Base-by-base conservation (phyloP, 2,329 filamentous ascomycete genomes). In the Venturia nashicola region DNA sequence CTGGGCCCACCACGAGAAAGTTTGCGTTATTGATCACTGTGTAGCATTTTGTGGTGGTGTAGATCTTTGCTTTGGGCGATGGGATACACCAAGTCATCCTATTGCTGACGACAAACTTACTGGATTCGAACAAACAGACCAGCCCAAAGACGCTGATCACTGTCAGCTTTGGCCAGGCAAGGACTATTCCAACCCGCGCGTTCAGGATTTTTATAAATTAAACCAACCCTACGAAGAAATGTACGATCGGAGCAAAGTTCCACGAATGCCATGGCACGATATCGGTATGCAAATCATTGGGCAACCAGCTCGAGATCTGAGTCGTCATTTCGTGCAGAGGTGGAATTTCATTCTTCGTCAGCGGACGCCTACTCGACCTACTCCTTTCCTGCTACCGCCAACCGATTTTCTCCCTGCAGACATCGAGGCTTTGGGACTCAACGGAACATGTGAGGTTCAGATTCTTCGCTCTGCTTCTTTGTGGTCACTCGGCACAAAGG, bases 221-320 rank as follows among this genome's bases (percentile, higher is more conserved):
- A 88, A 94, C 72, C 91, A 95, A 73, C 94, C 94, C 1, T 97
- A 97, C 71, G 94, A 96, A 71, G 94, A 99, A 75, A 97, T 97
- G 94, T 99, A 97, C 71, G 91, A 97, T 75, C 87, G 94, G 64
- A 88, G 85, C 66, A 89, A 89, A 72, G 84, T 93, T 20, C 91
- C 94, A 1, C 82, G 94, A 66, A 99, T 97, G 94, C 93, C 94
- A 1, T 99, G 94, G 94, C 94, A 99, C 71, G 94, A 99, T 74
- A 91, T 99, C 67, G 86, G 88, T 2, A 97, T 99, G 94, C 94
- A 97, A 75, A 87, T 99, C 51, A 91, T 97, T 54, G 94, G 94
- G 4, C 94, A 97, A 73, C 94, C 94, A 2, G 93, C 94, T 14
- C 85, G 94, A 68, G 94, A 99, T 76, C 79, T 97, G 67, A 97